Conservation (phyloP, 192 early-diverging fungal species). For the Coemansia sp. region DNA sequence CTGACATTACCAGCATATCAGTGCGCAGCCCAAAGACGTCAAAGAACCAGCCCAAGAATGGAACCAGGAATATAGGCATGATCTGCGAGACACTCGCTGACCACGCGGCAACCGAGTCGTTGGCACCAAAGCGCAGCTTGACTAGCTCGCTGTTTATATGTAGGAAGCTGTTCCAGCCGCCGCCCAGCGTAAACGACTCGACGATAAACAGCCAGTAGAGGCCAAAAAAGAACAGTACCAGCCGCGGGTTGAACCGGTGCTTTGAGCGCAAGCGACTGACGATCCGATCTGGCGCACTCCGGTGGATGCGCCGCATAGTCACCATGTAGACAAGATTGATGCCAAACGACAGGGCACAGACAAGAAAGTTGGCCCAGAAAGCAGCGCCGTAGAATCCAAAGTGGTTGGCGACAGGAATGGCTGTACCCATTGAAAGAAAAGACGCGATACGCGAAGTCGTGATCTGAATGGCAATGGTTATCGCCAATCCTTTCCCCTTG, state of each 20-base stretch:
- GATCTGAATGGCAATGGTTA: constrained; percentile 69
- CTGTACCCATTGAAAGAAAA: constrained; percentile 68
- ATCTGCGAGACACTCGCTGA: constrained; percentile 69
- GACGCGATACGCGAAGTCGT: constrained; percentile 72
- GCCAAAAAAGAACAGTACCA: constrained; percentile 60
- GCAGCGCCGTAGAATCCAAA: constrained; percentile 50
- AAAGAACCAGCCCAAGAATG: constrained; percentile 70
- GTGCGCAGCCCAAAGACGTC: constrained; percentile 68
- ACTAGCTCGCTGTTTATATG: constrained; percentile 75
- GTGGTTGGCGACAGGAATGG: constrained; percentile 60
- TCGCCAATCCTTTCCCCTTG: constrained; percentile 64
- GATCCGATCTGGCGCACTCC: constrained; percentile 22
- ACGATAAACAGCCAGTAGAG: constrained; percentile 64
- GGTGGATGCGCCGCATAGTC: constrained; percentile 53
- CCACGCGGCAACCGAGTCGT: constrained; percentile 65
- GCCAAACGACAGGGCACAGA: constrained; percentile 68
- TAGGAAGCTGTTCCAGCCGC: constrained; percentile 67
- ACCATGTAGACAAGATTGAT: constrained; percentile 71
- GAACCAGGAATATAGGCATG: constrained; percentile 68
- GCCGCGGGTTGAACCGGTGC: constrained; percentile 59
- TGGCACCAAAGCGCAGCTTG: constrained; percentile 66
- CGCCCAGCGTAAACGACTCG: constrained; percentile 63
- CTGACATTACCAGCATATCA: constrained; percentile 41
- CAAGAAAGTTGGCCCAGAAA: constrained; percentile 63
- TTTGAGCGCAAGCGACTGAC: constrained; percentile 38